phyloP scores from a whole-genome alignment of 2,329 filamentous ascomycete species.

The Cryoendolithus antarcticus region DNA sequence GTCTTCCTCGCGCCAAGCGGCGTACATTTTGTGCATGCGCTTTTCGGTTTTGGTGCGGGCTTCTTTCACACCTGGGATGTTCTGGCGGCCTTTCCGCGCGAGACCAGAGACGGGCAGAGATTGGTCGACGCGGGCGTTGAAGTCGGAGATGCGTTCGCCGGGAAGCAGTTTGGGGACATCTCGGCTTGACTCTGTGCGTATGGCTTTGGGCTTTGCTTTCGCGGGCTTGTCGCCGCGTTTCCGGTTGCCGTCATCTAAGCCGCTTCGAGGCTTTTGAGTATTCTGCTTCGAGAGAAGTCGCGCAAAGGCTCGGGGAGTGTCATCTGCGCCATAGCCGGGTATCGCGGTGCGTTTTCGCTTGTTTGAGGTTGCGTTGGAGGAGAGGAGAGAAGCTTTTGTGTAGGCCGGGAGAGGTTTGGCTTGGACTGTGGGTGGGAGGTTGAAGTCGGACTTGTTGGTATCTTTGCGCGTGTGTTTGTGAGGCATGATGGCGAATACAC shows the following conservation, averaged over 20 bases:
- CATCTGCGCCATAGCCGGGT: slow-evolving; percentile 49
- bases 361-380: slow-evolving; percentile 4
- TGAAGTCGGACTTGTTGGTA: slow-evolving; percentile 30
- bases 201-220: slow-evolving; percentile 34
- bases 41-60: slow-evolving; percentile 72
- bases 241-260: slow-evolving; percentile 55
- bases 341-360: slow-evolving; percentile 26
- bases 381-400: slow-evolving; percentile 22
- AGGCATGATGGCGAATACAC: slow-evolving; percentile 7
- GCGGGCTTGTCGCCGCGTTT: slow-evolving; percentile 31
- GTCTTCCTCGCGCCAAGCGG: slow-evolving; percentile 60
- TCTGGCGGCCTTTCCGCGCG: slow-evolving; percentile 44
- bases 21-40: slow-evolving; percentile 52
- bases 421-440: slow-evolving; percentile 48
- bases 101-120: slow-evolving; percentile 66
- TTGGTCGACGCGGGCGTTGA: slow-evolving; percentile 70
- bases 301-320: slow-evolving; percentile 79
- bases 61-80: slow-evolving; percentile 52
- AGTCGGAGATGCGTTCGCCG: slow-evolving; percentile 73
- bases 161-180: slow-evolving; percentile 58
- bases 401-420: slow-evolving; percentile 47
- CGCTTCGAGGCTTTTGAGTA: slow-evolving; percentile 44
- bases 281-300: slow-evolving; percentile 65
- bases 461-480: slow-evolving; percentile 31
- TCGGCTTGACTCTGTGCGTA: slow-evolving; percentile 9